phyloP scores from a whole-genome alignment of 805 yeast genomes.

The Ascoidea rubescens region DNA sequence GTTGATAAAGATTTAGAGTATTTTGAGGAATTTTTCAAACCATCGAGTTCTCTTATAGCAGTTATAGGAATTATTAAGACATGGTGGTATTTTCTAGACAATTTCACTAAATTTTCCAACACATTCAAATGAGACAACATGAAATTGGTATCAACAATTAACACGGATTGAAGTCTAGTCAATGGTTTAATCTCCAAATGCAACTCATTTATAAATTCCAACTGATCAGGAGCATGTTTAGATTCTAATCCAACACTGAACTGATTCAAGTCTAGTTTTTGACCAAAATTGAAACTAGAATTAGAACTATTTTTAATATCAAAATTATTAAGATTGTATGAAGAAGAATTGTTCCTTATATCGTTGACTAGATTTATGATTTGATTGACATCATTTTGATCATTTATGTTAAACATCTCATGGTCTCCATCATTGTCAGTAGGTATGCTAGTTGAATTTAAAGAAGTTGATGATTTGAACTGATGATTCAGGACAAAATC shows the following conservation, averaged over 20 bases:
- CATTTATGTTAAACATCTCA: background rate
- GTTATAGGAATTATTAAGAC: constrained; percentile 53
- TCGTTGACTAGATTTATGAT: constrained; percentile 1
- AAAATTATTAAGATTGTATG: too few relatives aligned
- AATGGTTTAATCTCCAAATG: background rate
- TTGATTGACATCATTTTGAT: background rate
- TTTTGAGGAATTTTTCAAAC: constrained; percentile 38
- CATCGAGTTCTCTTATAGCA: constrained; percentile 72
- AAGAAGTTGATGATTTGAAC: background rate
- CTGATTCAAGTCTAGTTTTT: too few relatives aligned
- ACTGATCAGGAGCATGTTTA: background rate
- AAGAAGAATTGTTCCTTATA: background rate
- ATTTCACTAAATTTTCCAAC: constrained; percentile 33
- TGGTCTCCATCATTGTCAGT: constrained; percentile 1
- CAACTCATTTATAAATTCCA: background rate
- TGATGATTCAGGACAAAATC: too few relatives aligned
- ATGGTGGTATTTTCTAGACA: constrained; percentile 29
- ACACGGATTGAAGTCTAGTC: constrained; percentile 2
- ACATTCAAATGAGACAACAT: constrained; percentile 52
- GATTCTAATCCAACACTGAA: constrained; percentile 2
- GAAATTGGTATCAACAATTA: constrained; percentile 79
- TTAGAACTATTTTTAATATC: too few relatives aligned
- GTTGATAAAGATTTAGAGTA: too few relatives aligned
- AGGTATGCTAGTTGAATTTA: background rate
- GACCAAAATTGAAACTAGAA: too few relatives aligned